Conservation (phyloP, 495 filamentous ascomycete species). For the Neurospora sp. region DNA sequence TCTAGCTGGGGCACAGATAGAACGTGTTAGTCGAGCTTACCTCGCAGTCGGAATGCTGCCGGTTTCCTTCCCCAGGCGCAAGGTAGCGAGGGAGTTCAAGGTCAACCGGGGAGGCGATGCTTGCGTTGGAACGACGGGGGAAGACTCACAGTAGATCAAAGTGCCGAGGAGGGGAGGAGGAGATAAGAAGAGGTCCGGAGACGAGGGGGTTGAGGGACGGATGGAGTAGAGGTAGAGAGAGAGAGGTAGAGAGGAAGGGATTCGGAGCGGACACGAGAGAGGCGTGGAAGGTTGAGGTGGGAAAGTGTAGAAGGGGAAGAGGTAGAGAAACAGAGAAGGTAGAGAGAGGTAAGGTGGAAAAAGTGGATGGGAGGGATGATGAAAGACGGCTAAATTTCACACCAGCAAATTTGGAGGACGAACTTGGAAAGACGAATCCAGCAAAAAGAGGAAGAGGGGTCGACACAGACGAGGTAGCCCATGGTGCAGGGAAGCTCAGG, state of each 20-base stretch:
- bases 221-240: not conserved
- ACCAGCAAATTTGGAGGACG: not conserved
- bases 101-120: not conserved
- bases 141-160: not conserved
- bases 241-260: constrained; percentile 1
- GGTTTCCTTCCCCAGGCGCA: not conserved
- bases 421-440: not conserved
- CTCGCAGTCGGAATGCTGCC: not conserved
- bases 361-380: constrained; percentile 6
- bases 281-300: not conserved
- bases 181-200: not conserved
- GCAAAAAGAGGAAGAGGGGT: not conserved
- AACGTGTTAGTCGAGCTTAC: not conserved
- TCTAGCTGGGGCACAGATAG: not conserved
- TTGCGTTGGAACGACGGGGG: not conserved
- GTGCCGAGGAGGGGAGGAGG: not conserved
- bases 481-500: not conserved
- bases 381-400: constrained; percentile 3
- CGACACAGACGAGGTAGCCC: not conserved
- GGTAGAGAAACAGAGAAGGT: constrained; percentile 19
- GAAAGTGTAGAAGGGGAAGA: not conserved
- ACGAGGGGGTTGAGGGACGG: not conserved
- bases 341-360: constrained; percentile 1
- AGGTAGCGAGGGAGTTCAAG: not conserved
- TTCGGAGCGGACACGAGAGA: not conserved